Evolutionary conservation across 2,329 filamentous ascomycete species (phyloP), one percentile per base, ranked within the genome.

Genomic region (Colletotrichum australisinense): DNA sequence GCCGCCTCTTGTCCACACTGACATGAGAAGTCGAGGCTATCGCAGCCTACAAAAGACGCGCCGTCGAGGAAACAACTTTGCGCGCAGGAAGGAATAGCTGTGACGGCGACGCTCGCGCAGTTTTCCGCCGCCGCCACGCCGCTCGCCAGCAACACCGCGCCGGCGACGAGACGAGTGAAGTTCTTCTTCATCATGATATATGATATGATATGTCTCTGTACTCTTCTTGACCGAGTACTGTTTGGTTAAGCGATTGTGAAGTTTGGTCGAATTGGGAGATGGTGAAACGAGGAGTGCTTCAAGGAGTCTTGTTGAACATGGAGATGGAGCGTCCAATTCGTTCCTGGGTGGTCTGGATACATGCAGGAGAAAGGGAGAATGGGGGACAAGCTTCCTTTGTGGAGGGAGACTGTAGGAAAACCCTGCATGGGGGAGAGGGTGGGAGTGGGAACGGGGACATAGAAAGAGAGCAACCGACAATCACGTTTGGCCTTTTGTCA

Each of bases 31-130:
- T 80, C 79, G 28, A 68, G 46, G 24, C 75, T 71, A 28, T 69
- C 76, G 66, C 80, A 81, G 42, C 77, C 78, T 16, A 81, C 76
- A 1, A 70, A 67, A 0, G 78, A 77, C n/a, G 78, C 79, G 24
- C 76, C 76, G n/a, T 74, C 74, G 4, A 74, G 57, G 75, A 80
- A 80, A 73, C 80, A 81, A 16, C 74, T 55, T 26, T 80, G 76
- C 22, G 79, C 79, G 26, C 79, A 80, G 1, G 72, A 64, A 3
- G 79, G 79, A 46, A 80, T 76, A 9, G 76, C 79, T 28, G 76
- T 69, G 6, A 75, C 76, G 24, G 78, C 78, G 22, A 80, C 75
- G 12, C 76, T 74, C 14, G 74, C 78, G 46, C 79, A 80, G 67
- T 80, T 69, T 0, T 72, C 58, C 32, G 66, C 69, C 16, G 59